Evolutionary conservation across 768 basidiomycete species (phyloP), one percentile per base, ranked within the genome.

Genomic region (Lactarius tabidus): DNA sequence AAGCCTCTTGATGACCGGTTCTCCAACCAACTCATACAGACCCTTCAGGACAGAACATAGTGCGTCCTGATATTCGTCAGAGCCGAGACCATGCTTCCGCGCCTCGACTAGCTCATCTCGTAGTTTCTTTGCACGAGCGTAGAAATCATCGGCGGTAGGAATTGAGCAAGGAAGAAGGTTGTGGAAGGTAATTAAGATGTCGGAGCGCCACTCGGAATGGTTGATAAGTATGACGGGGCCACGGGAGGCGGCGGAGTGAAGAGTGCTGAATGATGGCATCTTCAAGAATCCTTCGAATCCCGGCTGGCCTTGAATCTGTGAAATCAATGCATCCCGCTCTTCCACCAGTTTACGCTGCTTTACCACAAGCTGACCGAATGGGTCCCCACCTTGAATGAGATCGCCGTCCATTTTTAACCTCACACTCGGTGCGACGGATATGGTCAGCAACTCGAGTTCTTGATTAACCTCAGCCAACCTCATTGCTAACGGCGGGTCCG

Each of bases 181-280:
- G 43, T 5, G 43, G 41, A 45, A 45, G 0, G 57, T 14, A 20
- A 65, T 56, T 26, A 60, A 6, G 36, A 60, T 60, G n/a, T 60
- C 59, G 23, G 53, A 55, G 35, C 54, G 43, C 36, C 45, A 60
- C 1, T 1, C 2, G 28, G 54, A 60, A 3, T 64, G 63, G 20
- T 57, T 63, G 9, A 57, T 63, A 1, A 63, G 9, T 1, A 63
- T n/a, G 45, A 63, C 43, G 4, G 63, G 64, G 2, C 64, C 64
- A 48, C 23, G 26, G 1, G 35, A 55, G 10, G 64, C 35, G 23
- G 59, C 59, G 1, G 52, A 4, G 31, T 28, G 53, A 28, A 65
- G 59, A 33, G 45, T 6, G 3, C 14, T 14, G 35, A 56, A 60
- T 36, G 33, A 28, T 31, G 33, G 12, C 1, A 23, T 1, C 53